Evolutionary conservation across 2,329 filamentous ascomycete species (phyloP).

Genomic region (Sordariomycetes sp.): DNA sequence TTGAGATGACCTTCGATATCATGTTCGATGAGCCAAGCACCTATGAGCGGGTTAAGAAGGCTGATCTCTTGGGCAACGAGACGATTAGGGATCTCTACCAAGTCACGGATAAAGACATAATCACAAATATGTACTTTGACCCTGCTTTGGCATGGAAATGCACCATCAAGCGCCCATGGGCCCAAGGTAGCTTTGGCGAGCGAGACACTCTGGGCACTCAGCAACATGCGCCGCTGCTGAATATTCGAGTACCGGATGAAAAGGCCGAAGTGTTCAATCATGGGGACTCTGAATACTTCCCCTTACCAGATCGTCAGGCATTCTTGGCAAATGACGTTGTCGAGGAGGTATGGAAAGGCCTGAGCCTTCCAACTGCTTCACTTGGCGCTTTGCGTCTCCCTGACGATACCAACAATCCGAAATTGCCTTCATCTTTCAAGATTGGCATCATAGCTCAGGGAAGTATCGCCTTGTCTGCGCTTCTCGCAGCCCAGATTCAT

Average conservation of each 20-base stretch:
- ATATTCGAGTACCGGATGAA: slow-evolving; percentile 10
- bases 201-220: slow-evolving; percentile 26
- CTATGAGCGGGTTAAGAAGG: slow-evolving; percentile 23
- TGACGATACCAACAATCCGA: slow-evolving; percentile 8
- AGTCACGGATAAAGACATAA: slow-evolving; percentile 9
- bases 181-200: slow-evolving; percentile 24
- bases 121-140: slow-evolving; percentile 32
- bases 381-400: slow-evolving; percentile 9
- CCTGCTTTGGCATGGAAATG: slow-evolving; percentile 36
- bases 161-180: slow-evolving; percentile 28
- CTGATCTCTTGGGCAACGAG: slow-evolving; percentile 19
- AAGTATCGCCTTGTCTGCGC: slow-evolving; percentile 38
- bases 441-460: slow-evolving; percentile 42
- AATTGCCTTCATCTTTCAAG: slow-evolving; percentile 42
- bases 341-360: slow-evolving; percentile 4
- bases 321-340: slow-evolving; percentile 6
- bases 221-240: slow-evolving; percentile 24
- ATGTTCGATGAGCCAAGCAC: slow-evolving; percentile 27
- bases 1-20: slow-evolving; percentile 38
- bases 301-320: neutral
- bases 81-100: neutral
- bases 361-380: slow-evolving; percentile 6
- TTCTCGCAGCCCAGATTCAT: slow-evolving; percentile 37
- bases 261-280: neutral
- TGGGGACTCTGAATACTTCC: neutral